A percentile compares a stretch with the other conserved stretches of the same genome.
phyloP scores from a whole-genome alignment of 1,284 basidiomycete genomes.

The Marasmius fiardii region DNA sequence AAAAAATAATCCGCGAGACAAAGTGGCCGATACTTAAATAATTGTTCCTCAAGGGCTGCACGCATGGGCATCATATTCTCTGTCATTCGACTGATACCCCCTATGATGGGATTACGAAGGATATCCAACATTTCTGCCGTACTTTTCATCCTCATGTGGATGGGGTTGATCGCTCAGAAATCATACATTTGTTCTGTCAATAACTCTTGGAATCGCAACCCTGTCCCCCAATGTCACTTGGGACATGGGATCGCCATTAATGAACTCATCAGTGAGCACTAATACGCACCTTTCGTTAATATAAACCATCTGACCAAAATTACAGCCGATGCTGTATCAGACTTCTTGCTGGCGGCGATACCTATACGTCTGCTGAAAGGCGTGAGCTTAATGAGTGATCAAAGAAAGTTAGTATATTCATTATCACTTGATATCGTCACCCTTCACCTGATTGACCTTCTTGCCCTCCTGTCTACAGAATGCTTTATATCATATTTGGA shows the following conservation, averaged over 20 bases:
- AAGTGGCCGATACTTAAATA: not conserved
- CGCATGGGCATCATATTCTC: conserved; percentile 29
- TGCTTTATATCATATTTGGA: conserved; percentile 12
- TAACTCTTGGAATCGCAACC: conserved; percentile 19
- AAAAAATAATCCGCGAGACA: not conserved
- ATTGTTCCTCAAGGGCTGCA: conserved; percentile 18
- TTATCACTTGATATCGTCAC: not conserved
- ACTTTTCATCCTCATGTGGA: conserved; percentile 24
- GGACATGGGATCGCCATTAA: conserved; percentile 21
- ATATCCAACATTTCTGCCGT: conserved; percentile 16
- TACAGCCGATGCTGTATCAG: conserved; percentile 24
- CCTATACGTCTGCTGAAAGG: conserved; percentile 24
- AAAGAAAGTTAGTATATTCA: conserved; percentile 7
- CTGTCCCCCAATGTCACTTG: conserved; percentile 23
- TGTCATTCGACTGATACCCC: conserved; percentile 25
- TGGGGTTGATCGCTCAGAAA: conserved; percentile 21
- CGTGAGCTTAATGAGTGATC: conserved; percentile 15
- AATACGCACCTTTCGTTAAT: not conserved
- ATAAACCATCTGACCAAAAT: not conserved
- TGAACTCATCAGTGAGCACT: conserved; percentile 24
- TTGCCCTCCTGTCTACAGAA: not conserved
- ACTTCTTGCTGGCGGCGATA: conserved; percentile 21
- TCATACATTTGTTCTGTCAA: conserved; percentile 20
- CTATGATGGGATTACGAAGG: conserved; percentile 18
- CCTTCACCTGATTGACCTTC: not conserved